Conservation (phyloP, 2,329 filamentous ascomycete species). For the Venturia asperata region DNA sequence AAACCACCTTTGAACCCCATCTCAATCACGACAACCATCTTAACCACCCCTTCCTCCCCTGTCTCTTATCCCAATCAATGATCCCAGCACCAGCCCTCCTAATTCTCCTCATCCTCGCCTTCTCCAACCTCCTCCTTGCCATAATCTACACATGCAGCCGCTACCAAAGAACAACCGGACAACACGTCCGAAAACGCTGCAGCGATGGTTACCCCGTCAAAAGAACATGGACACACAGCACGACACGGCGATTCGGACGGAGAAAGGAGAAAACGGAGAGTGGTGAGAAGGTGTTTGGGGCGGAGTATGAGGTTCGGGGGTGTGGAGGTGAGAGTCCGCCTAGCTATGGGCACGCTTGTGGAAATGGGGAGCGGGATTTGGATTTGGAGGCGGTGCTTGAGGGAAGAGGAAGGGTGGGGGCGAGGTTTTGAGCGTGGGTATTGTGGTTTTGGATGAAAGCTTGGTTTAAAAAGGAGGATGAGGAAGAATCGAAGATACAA, state of each 20-base stretch:
- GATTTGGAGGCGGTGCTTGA: background rate
- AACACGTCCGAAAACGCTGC: background rate
- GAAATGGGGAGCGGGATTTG: background rate
- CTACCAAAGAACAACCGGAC: background rate
- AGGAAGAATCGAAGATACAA: too few species aligned
- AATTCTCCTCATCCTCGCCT: background rate
- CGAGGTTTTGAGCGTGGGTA: background rate
- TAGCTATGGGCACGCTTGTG: conserved; percentile 1
- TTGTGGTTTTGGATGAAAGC: too few species aligned
- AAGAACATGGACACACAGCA: background rate
- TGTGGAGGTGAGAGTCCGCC: background rate
- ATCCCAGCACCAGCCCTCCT: background rate
- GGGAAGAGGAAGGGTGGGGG: background rate
- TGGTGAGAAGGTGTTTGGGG: background rate
- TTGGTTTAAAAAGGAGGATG: too few species aligned
- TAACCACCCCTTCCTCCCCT: too few species aligned
- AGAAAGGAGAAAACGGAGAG: background rate
- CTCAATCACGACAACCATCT: too few species aligned
- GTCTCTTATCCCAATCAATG: background rate
- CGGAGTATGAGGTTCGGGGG: background rate
- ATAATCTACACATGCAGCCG: background rate
- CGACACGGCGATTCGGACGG: background rate
- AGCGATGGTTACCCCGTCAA: background rate
- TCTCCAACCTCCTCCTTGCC: background rate
- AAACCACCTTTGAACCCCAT: too few species aligned